A percentile compares a stretch with the other conserved stretches of the same genome.
These are phyloP conservation scores for Dictyostelium brefeldianum DNA, from an alignment of 78 protist species.

Conservation along the genomic window DNA sequence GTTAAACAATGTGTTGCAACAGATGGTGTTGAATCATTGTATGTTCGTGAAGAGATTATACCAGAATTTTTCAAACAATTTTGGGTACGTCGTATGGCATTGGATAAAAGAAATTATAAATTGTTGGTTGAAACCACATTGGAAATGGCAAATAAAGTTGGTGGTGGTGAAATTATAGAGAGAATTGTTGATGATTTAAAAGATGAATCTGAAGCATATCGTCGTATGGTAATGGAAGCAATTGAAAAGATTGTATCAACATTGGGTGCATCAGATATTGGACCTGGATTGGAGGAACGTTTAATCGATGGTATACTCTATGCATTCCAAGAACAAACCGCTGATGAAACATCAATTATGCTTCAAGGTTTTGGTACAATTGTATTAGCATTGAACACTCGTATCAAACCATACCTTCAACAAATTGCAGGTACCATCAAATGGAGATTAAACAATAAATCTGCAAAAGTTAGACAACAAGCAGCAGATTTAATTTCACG, in stretches of 20 bases:
- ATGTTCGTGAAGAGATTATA: constrained; percentile 91
- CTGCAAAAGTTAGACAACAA: constrained; percentile 90
- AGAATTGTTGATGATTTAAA: constrained; percentile 95
- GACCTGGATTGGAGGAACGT: constrained; percentile 91
- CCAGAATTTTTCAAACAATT: constrained; percentile 94
- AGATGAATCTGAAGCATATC: constrained; percentile 96
- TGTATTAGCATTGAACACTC: constrained; percentile 92
- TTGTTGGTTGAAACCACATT: constrained; percentile 98
- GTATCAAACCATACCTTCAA: constrained; percentile 95
- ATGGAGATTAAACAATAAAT: constrained; percentile 96
- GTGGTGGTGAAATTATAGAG: constrained; percentile 91
- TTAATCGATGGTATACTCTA: constrained; percentile 97
- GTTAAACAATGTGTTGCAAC: constrained; percentile 98
- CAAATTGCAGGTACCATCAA: constrained; percentile 95
- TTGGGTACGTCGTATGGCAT: constrained; percentile 98
- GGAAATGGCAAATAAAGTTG: constrained; percentile 97
- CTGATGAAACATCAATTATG: constrained; percentile 92
- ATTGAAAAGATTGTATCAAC: constrained; percentile 88
- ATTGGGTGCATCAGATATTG: constrained; percentile 96
- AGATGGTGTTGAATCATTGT: constrained; percentile 96
- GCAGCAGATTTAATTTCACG: constrained; percentile 98
- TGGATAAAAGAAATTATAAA: constrained; percentile 91
- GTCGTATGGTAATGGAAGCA: constrained; percentile 97
- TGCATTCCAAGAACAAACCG: constrained; percentile 96
- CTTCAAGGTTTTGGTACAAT: constrained; percentile 96